Base-by-base conservation (phyloP, 768 basidiomycete genomes). In the Tylopilus sp. region DNA sequence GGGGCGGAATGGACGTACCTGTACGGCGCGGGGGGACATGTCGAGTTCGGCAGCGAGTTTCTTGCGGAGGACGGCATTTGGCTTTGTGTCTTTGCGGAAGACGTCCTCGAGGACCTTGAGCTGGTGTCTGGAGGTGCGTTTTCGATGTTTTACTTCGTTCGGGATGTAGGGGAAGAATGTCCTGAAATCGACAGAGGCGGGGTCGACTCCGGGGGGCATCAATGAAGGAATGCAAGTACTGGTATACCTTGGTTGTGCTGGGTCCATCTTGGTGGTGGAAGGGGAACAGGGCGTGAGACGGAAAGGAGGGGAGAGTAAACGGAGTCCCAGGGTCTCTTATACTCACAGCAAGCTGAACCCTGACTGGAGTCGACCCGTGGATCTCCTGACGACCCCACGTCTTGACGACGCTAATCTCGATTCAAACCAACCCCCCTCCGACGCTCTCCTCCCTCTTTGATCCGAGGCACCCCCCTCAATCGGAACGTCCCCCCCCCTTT, bases 21-120 rank as follows among this genome's bases (percentile, higher is more conserved):
- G 95, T 2, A 98, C 90, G n/a, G 91, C 92, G 53, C 95, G 76
- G 20, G 92, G 83, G 10, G 90, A 88, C 95, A 98, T 98, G 55
- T 84, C 85, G 51, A 98, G 81, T 71, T 92, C 79, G 10, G 77
- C 72, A 0, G 93, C 88, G 47, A 98, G 81, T 56, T 81, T 77
- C 68, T 89, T 91, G 60, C 95, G 79, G 33, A 88, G 73, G 7
- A 79, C 72, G 35, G 84, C 86, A 68, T 93, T 94, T 15, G 95
- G 95, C 69, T 98, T 98, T 50, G 91, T 91, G 71, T 94, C 92
- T 59, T 79, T 76, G 61, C 81, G 82, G 71, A 95, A 98, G 59
- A 93, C 77, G 52, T 80, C 76, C 69, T 98, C 95, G 58, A 98
- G 83, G 58, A 91, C 81, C 70, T 86, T 86, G 64, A 97, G 85